Conservation (phyloP, 768 basidiomycete species). For the Gyrodon lividus region DNA sequence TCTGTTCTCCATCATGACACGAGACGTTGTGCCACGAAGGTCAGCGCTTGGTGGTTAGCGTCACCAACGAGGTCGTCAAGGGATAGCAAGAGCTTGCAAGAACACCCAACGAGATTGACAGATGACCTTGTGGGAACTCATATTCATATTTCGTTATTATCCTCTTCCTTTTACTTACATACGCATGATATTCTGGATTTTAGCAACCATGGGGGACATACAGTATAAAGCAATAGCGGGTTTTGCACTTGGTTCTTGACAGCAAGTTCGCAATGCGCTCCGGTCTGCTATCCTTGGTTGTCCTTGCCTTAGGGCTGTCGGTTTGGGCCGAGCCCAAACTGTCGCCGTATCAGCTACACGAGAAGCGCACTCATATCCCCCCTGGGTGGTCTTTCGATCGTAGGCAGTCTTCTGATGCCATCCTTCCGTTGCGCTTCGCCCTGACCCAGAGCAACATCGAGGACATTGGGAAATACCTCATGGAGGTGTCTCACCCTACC, state of each 20-base stretch:
- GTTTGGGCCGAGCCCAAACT: slow-evolving; percentile 15
- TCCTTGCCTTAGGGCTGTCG: not conserved
- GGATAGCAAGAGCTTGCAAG: too few relatives aligned
- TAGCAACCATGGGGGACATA: too few relatives aligned
- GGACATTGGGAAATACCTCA: slow-evolving; percentile 35
- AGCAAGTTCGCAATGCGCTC: not conserved
- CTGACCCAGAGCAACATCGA: slow-evolving; percentile 38
- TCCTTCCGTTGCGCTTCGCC: slow-evolving; percentile 39
- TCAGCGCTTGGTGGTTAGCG: too few relatives aligned
- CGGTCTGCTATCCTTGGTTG: not conserved
- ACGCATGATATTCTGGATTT: too few relatives aligned
- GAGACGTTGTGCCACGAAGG: too few relatives aligned
- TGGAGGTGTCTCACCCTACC: slow-evolving; percentile 37
- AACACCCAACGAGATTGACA: too few relatives aligned
- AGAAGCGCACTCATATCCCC: slow-evolving; percentile 35
- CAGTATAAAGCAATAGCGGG: too few relatives aligned
- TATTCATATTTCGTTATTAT: too few relatives aligned
- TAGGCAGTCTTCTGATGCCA: slow-evolving; percentile 24
- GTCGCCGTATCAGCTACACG: slow-evolving; percentile 44
- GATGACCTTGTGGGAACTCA: too few relatives aligned
- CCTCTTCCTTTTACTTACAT: too few relatives aligned
- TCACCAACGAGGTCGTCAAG: too few relatives aligned
- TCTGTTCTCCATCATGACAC: too few relatives aligned
- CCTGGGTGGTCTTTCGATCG: slow-evolving; percentile 32
- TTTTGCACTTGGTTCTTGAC: not conserved